Base-by-base conservation (phyloP, 306 rosid species). In the Dryas alaskensis region DNA sequence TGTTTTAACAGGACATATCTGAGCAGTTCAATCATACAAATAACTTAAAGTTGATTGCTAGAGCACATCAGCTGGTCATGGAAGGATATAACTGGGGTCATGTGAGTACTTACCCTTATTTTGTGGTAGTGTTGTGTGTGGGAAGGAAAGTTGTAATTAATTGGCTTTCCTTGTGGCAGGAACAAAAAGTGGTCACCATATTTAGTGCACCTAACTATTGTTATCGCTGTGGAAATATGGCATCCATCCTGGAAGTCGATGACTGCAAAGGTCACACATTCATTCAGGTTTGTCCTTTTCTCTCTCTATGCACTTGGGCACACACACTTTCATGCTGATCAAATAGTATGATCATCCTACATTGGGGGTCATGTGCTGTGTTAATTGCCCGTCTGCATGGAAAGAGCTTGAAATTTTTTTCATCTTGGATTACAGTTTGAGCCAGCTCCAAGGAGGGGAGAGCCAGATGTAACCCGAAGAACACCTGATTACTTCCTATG, bases 11-110 rank as follows among this genome's bases (percentile, higher is more conserved):
- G 97, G 97, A 93, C 80, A 93, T 93, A 83, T 93, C 98, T 3
- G 97, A 93, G 87, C 97, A 93, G 81, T 93, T 90, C 78, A 93
- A 90, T 84, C 98, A 93, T 76, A 89, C 92, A 75, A 93, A 93
- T 81, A 89, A 81, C 87, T 84, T 93, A 78, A 93, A 90, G 84
- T 87, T 93, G 84, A 90, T 93, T 79, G 93, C 98, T n/a, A 86
- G 98, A 82, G 98, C 98, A 58, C 98, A 93, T 76, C 98, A 93
- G 86, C 92, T 93, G 85, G 98, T 93, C 72, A 93, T 93, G 98
- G 98, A 93, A 82, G 98, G 98, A 76, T 93, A 85, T 75, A 90
- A 90, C 86, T 90, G 97, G 97, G 96, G 93, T 53, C 98, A 93
- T 82, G 98, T 93, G 83, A 83, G 78, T 73, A 27, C 73, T 50